Percentiles rank a stretch among this genome's conserved stretches.
Evolutionary conservation across 106 monocot genomes (phyloP).

Genomic region (Chionographis japonica): DNA sequence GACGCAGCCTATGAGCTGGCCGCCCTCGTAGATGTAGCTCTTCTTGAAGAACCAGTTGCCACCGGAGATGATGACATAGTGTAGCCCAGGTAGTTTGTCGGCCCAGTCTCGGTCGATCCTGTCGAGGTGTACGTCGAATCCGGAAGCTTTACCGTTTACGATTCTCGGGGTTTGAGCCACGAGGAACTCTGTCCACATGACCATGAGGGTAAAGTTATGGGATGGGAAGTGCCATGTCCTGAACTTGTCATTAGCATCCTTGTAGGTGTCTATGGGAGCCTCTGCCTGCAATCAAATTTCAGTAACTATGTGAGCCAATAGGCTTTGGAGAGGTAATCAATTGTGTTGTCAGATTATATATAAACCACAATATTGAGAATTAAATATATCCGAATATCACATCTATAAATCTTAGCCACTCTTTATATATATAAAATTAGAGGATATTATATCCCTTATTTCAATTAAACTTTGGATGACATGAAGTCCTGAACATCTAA

Average conservation of each 20-base stretch:
- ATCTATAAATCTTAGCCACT: no score
- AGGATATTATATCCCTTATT: no score
- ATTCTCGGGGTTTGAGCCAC: constrained; percentile 18
- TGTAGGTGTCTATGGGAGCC: constrained; percentile 25
- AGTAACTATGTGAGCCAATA: no score
- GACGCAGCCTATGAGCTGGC: constrained; percentile 43
- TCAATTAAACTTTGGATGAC: no score
- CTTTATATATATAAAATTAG: no score
- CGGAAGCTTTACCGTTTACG: constrained; percentile 33
- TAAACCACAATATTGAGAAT: no score
- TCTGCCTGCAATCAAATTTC: constrained; percentile 46
- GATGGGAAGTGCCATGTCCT: constrained; percentile 48
- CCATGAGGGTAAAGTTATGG: constrained; percentile 68
- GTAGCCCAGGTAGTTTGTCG: constrained; percentile 22
- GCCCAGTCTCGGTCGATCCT: constrained; percentile 32
- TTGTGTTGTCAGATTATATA: no score
- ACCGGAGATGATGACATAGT: constrained; percentile 53
- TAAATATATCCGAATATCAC: no score
- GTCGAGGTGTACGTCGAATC: constrained; percentile 54
- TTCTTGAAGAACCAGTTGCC: constrained; percentile 66
- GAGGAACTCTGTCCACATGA: constrained; percentile 51
- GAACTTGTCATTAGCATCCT: constrained; percentile 31
- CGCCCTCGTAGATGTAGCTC: constrained; percentile 48
- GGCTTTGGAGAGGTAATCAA: no score
- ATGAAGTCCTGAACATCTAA: no score